These are phyloP conservation scores for Candida smagusa DNA, from an alignment of 1,139 yeast species.

Conservation along the genomic window DNA sequence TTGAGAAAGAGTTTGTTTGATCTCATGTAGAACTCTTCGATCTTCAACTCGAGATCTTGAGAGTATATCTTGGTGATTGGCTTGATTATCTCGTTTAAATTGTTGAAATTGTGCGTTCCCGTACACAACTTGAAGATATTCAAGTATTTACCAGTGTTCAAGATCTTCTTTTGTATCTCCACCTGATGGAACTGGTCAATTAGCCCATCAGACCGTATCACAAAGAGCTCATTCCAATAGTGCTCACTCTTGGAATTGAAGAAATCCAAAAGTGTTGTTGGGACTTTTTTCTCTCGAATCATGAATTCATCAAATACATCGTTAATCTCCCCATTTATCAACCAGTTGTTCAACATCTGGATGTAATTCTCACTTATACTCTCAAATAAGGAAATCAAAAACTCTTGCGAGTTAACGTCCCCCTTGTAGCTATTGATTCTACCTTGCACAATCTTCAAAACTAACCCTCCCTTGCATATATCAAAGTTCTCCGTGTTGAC, in stretches of 20 bases:
- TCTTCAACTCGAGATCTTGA: conserved; percentile 52
- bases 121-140: conserved; percentile 66
- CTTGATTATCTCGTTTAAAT: conserved; percentile 25
- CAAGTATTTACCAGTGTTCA: conserved; percentile 81
- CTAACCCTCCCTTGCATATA: conserved; percentile 66
- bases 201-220: conserved; percentile 72
- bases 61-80: conserved; percentile 49
- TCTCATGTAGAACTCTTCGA: conserved; percentile 61
- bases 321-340: conserved; percentile 65
- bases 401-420: conserved; percentile 53
- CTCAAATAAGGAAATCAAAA: conserved; percentile 52
- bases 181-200: conserved; percentile 59
- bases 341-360: conserved; percentile 72
- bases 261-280: conserved; percentile 27
- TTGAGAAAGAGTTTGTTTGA: conserved; percentile 66
- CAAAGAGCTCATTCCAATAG: conserved; percentile 83
- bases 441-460: conserved; percentile 59
- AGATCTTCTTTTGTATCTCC: conserved; percentile 60
- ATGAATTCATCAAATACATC: conserved; percentile 87
- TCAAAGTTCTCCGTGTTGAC: conserved; percentile 54
- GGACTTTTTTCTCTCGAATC: conserved; percentile 46
- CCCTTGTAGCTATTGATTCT: conserved; percentile 62
- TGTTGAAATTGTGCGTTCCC: conserved; percentile 36
- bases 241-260: conserved; percentile 60
- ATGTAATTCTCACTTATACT: conserved; percentile 65